Evolutionary conservation across 2,329 filamentous ascomycete genomes (phyloP).

Genomic region (Cytospora chrysosperma): DNA sequence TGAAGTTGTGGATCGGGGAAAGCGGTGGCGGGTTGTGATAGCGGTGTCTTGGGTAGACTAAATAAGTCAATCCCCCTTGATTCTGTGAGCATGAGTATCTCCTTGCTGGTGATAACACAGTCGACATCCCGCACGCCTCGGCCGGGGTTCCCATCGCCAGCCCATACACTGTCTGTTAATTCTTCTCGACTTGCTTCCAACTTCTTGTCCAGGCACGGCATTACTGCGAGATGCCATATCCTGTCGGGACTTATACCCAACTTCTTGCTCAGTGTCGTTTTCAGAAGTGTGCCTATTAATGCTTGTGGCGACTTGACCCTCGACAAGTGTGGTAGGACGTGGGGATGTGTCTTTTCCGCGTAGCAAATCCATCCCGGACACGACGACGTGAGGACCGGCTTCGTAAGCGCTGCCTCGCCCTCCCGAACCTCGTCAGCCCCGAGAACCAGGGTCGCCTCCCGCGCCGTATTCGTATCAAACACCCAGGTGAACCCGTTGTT

Average conservation of each 20-base stretch:
- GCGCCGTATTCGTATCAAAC: conserved; percentile 80
- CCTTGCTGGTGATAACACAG: conserved; percentile 95
- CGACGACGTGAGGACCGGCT: conserved; percentile 78
- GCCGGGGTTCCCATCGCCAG: conserved; percentile 45
- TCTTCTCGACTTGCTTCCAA: conserved; percentile 92
- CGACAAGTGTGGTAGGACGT: conserved; percentile 88
- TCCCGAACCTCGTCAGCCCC: conserved; percentile 69
- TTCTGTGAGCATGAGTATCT: conserved; percentile 85
- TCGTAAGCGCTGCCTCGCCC: conserved; percentile 33
- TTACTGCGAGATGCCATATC: conserved; percentile 93
- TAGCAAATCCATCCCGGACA: conserved; percentile 99
- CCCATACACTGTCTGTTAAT: conserved; percentile 79
- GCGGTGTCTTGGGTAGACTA: conserved; percentile 58
- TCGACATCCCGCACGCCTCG: conserved; percentile 81
- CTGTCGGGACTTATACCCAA: conserved; percentile 71
- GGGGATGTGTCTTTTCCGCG: conserved; percentile 94
- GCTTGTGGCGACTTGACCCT: conserved; percentile 93
- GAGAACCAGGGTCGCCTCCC: conserved; percentile 80
- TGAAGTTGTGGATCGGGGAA: conserved; percentile 75
- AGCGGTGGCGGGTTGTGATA: conserved; percentile 43
- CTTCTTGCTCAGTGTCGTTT: conserved; percentile 74
- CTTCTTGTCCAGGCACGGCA: conserved; percentile 99
- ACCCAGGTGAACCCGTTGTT: conserved; percentile 84
- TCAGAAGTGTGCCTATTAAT: conserved; percentile 83
- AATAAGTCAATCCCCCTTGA: conserved; percentile 78